Evolutionary conservation across 257 asterid genomes (phyloP).

Genomic region (Forsythia viridissima): DNA sequence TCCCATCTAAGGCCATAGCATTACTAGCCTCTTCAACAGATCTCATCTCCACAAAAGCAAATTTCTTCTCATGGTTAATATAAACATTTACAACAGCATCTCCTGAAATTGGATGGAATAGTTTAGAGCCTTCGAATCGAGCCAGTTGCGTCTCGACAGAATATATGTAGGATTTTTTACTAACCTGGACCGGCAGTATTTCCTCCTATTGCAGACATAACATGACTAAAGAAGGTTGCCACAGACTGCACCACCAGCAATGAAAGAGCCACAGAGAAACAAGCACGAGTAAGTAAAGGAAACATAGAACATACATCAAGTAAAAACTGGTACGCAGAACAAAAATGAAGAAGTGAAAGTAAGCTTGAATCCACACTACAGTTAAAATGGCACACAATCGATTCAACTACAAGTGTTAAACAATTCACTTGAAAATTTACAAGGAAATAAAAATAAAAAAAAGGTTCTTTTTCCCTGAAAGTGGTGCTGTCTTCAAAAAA

Average conservation of each 20-base stretch:
- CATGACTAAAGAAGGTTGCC: conserved; percentile 95
- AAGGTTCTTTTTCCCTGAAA: neutral
- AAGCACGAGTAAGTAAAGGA: conserved; percentile 5
- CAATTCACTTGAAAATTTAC: neutral
- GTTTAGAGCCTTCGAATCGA: neutral
- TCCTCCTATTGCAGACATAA: conserved; percentile 96
- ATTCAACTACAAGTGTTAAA: neutral
- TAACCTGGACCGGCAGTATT: conserved; percentile 99
- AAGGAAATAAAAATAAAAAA: neutral
- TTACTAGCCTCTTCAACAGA: conserved; percentile 99
- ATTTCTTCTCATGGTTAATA: conserved; percentile 91
- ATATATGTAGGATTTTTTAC: conserved; percentile 12
- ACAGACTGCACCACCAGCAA: conserved; percentile 61
- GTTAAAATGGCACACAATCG: neutral
- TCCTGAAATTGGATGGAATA: conserved; percentile 50
- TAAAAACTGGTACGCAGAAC: neutral
- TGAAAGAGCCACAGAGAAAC: neutral
- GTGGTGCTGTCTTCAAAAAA: neutral
- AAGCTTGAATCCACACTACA: neutral
- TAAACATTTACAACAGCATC: conserved; percentile 97
- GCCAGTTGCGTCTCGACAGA: neutral
- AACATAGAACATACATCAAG: neutral
- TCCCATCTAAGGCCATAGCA: conserved; percentile 97
- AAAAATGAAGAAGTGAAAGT: neutral
- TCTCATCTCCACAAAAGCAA: conserved; percentile 98